Percentiles rank a stretch among this genome's conserved stretches.
Conservation (phyloP, 2,329 filamentous ascomycete genomes). For the Cordyceps militaris region DNA sequence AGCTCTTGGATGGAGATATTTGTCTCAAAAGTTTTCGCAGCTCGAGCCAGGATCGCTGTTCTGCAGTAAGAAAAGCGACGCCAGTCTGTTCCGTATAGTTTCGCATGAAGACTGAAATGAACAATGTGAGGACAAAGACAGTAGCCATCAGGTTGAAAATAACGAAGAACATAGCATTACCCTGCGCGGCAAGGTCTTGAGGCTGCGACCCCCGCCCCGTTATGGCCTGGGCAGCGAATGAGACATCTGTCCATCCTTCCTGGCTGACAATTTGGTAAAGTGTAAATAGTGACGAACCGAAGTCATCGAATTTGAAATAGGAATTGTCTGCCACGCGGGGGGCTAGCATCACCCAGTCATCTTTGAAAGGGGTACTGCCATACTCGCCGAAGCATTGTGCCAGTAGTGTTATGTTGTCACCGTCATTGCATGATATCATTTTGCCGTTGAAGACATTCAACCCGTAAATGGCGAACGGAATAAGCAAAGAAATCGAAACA, state of each 20-base stretch:
- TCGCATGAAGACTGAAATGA: constrained; percentile 99
- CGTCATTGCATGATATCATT: constrained; percentile 67
- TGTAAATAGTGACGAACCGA: constrained; percentile 87
- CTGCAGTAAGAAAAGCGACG: constrained; percentile 89
- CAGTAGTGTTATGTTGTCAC: constrained; percentile 49
- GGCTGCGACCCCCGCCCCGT: constrained; percentile 72
- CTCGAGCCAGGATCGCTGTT: constrained; percentile 95
- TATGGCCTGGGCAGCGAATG: constrained; percentile 75
- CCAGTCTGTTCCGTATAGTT: constrained; percentile 99
- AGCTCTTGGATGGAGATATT: constrained; percentile 89
- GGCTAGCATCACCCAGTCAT: constrained; percentile 70
- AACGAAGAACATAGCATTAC: constrained; percentile 90
- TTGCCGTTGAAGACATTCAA: constrained; percentile 86
- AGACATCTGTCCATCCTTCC: constrained; percentile 95
- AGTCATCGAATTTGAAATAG: constrained; percentile 90
- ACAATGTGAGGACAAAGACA: constrained; percentile 92
- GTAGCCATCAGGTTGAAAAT: constrained; percentile 94
- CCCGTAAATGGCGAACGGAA: constrained; percentile 95
- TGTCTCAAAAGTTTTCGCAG: constrained; percentile 85
- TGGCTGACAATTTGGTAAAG: constrained; percentile 98
- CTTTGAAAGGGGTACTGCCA: constrained; percentile 63
- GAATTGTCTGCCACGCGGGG: constrained; percentile 76
- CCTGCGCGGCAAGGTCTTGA: constrained; percentile 58
- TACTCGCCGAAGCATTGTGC: constrained; percentile 81
- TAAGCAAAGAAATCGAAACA: constrained; percentile 86